Percentiles rank a stretch among this genome's conserved stretches.
Evolutionary conservation across 352 stramenopile genomes (phyloP).

Genomic region (Globisporangium ultimum): DNA sequence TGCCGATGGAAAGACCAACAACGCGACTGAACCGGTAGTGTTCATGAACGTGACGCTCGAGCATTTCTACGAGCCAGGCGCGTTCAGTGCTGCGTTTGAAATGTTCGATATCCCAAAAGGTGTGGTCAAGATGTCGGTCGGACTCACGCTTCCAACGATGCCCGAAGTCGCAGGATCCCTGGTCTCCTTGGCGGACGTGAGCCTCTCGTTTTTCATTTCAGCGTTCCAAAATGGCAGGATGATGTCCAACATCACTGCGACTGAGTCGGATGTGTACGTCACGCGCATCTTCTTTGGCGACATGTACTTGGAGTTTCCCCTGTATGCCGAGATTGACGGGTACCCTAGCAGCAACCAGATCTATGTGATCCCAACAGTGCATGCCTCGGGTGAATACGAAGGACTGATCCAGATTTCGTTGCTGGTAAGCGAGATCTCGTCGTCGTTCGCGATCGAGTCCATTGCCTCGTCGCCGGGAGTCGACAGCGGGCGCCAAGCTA

Average conservation of each 20-base stretch:
- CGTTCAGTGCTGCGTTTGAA: too few species aligned
- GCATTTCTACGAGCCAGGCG: too few species aligned
- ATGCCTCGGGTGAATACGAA: constrained; percentile 12
- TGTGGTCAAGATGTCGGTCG: background rate
- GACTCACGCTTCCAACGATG: too few species aligned
- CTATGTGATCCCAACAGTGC: background rate
- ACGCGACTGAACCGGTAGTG: too few species aligned
- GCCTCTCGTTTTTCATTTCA: constrained; percentile 17
- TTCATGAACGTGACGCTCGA: too few species aligned
- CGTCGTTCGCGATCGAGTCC: background rate
- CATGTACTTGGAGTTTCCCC: constrained; percentile 17
- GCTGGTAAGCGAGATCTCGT: background rate
- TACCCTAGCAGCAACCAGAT: background rate
- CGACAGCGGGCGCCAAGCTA: background rate
- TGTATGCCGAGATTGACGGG: background rate
- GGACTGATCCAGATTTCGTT: constrained; percentile 18
- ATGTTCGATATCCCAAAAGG: too few species aligned
- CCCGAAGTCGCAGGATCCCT: too few species aligned
- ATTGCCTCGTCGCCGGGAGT: constrained; percentile 10
- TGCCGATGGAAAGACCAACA: too few species aligned
- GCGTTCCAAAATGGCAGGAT: constrained; percentile 9
- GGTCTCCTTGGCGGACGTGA: background rate
- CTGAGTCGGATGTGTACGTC: background rate
- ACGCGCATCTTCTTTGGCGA: constrained; percentile 8
- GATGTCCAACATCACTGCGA: constrained; percentile 4